Base-by-base conservation (phyloP, 2,329 filamentous ascomycete species). In the Exophiala sp. region DNA sequence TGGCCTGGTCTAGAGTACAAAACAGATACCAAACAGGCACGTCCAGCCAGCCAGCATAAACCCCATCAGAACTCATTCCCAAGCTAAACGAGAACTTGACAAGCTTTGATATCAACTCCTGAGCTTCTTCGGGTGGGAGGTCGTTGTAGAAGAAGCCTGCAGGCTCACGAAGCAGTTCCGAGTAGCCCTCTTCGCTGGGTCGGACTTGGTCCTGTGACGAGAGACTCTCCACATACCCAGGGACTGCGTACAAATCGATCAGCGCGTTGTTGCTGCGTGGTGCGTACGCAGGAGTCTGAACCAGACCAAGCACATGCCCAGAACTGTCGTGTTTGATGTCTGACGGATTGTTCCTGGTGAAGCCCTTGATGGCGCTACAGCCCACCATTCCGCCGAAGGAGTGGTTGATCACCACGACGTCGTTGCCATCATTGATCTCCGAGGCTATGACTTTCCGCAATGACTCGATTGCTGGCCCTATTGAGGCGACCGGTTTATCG, bases 111-210 rank as follows among this genome's bases (percentile, higher is more conserved):
- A 69, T 68, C 73, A 76, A 78, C 39, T 66, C 65, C 5, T 71
- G 63, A 0, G 66, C 74, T 48, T 80, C 76, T 1, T 73, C 70
- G 0, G 54, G 61, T 0, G 75, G 68, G 1, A 80, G 52, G 62
- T 81, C 78, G 55, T 80, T 75, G 53, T 80, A 81, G 50, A 80
- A 75, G 1, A 78, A 57, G 4, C 77, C 64, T 5, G 68, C 58
- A 0, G 74, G 65, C 12, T 72, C 60, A 16, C 57, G 62, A 10
- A 68, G 63, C 3, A 80, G 50, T 1, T 70, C 70, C 1, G 72
- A 72, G 35, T 68, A 72, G 2, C 77, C 77, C 0, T 69, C 75
- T n/a, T 67, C 65, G 1, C 54, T 29, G 45, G 24, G 29, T 29
- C 24, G 24, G 24, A 29, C 32, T 18, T 42, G 10, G 14, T 8